Evolutionary conservation across 2,329 filamentous ascomycete genomes (phyloP).

Genomic region (Pyrenochaeta sp.): DNA sequence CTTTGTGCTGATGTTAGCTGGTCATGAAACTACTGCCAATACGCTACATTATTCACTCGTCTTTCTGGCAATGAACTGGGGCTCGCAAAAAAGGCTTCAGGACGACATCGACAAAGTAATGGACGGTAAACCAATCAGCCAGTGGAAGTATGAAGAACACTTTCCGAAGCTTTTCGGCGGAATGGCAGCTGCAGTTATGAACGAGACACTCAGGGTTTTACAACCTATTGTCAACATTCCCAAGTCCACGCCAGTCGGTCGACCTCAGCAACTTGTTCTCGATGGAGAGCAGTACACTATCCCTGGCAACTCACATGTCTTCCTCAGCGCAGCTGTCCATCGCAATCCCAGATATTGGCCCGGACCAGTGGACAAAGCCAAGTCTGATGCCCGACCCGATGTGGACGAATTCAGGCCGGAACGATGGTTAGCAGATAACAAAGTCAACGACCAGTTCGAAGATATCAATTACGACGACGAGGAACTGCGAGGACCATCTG

Average conservation of each 20-base stretch:
- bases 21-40: slow-evolving; percentile 83
- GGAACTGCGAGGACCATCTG: slow-evolving; percentile 66
- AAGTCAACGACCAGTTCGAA: slow-evolving; percentile 33
- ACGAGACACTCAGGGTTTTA: slow-evolving; percentile 76
- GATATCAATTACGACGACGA: slow-evolving; percentile 56
- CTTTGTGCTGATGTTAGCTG: slow-evolving; percentile 69
- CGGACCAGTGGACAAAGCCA: slow-evolving; percentile 35
- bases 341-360: slow-evolving; percentile 79
- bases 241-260: slow-evolving; percentile 61
- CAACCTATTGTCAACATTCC: slow-evolving; percentile 76
- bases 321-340: slow-evolving; percentile 64
- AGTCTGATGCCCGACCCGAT: slow-evolving; percentile 54
- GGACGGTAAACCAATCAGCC: slow-evolving; percentile 62
- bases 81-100: slow-evolving; percentile 71
- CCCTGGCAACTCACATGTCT: slow-evolving; percentile 64
- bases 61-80: slow-evolving; percentile 70
- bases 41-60: slow-evolving; percentile 74
- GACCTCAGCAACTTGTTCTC: slow-evolving; percentile 64
- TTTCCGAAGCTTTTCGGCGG: slow-evolving; percentile 71
- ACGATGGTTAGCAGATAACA: slow-evolving; percentile 67
- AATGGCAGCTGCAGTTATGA: slow-evolving; percentile 77
- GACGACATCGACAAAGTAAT: slow-evolving; percentile 72
- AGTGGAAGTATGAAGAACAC: slow-evolving; percentile 75
- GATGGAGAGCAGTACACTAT: slow-evolving; percentile 66
- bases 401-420: slow-evolving; percentile 74